These are phyloP conservation scores for Larix sibirica DNA, from an alignment of 83 land plant genomes.

Conservation along the genomic window DNA sequence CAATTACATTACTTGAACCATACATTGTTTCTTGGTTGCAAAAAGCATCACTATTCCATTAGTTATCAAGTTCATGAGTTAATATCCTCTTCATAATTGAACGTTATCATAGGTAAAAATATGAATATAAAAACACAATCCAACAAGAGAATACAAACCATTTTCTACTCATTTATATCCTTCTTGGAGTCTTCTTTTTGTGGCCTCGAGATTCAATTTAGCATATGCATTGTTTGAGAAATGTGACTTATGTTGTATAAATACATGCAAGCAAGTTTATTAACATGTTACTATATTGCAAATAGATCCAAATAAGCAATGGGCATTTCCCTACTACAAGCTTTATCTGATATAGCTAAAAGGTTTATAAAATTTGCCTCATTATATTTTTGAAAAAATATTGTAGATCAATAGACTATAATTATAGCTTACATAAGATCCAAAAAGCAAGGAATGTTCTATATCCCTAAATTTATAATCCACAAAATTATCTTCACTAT, in stretches of 20 bases:
- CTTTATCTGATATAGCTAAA: neutral
- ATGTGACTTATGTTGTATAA: conserved; percentile 25
- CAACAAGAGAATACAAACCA: conserved; percentile 36
- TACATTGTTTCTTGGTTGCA: conserved; percentile 74
- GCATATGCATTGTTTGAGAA: conserved; percentile 27
- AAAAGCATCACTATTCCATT: neutral
- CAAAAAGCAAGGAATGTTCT: neutral
- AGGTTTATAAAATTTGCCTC: neutral
- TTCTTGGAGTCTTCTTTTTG: conserved; percentile 73
- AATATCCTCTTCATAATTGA: neutral
- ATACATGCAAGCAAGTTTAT: neutral
- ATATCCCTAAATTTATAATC: neutral
- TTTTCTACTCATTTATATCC: conserved; percentile 72
- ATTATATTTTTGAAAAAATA: neutral
- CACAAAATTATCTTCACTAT: neutral
- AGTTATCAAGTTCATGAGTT: neutral
- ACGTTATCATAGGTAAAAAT: neutral
- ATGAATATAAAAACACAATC: neutral
- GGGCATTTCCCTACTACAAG: neutral
- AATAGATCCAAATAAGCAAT: neutral
- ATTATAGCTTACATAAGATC: neutral
- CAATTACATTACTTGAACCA: conserved; percentile 72
- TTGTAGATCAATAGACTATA: neutral
- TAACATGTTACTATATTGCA: neutral
- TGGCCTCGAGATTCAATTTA: conserved; percentile 45